Conservation (phyloP, 371 early-diverging fungal genomes). For the Rhizopus arrhizus region DNA sequence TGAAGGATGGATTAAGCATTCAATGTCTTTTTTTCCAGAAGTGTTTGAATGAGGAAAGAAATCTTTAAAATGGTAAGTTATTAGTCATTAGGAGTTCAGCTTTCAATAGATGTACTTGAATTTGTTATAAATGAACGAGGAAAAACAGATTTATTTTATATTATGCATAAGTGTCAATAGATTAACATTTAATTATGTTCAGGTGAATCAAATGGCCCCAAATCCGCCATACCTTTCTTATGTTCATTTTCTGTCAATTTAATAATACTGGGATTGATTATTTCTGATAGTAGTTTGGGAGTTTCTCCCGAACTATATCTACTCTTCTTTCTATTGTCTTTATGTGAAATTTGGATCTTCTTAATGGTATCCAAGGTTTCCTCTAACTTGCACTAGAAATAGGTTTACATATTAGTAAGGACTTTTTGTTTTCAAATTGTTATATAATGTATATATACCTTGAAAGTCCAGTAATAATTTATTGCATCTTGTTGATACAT, state of each 20-base stretch:
- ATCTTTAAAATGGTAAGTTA: constrained; percentile 13
- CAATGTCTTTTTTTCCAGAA: constrained; percentile 18
- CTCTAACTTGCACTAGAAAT: constrained; percentile 21
- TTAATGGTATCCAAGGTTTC: constrained; percentile 20
- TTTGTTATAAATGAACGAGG: constrained; percentile 9
- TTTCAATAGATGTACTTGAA: constrained; percentile 10
- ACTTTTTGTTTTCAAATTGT: constrained; percentile 20
- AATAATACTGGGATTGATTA: constrained; percentile 14
- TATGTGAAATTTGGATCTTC: constrained; percentile 17
- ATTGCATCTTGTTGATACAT: constrained; percentile 22
- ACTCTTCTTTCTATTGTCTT: constrained; percentile 16
- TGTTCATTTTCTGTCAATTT: constrained; percentile 20
- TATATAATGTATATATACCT: constrained; percentile 21
- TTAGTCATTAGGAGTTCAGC: constrained; percentile 11
- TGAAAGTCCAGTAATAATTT: constrained; percentile 20
- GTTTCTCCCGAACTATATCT: constrained; percentile 20
- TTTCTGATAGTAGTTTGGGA: constrained; percentile 7
- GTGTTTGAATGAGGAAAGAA: constrained; percentile 16
- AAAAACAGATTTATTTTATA: constrained; percentile 6
- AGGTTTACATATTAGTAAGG: constrained; percentile 15
- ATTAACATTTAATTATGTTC: constrained; percentile 16
- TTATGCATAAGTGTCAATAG: constrained; percentile 1
- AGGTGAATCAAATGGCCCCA: constrained; percentile 21
- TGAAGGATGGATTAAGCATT: constrained; percentile 19
- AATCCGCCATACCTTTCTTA: constrained; percentile 16